phyloP scores from a whole-genome alignment of 768 basidiomycete genomes.

The Roridomyces roridus region DNA sequence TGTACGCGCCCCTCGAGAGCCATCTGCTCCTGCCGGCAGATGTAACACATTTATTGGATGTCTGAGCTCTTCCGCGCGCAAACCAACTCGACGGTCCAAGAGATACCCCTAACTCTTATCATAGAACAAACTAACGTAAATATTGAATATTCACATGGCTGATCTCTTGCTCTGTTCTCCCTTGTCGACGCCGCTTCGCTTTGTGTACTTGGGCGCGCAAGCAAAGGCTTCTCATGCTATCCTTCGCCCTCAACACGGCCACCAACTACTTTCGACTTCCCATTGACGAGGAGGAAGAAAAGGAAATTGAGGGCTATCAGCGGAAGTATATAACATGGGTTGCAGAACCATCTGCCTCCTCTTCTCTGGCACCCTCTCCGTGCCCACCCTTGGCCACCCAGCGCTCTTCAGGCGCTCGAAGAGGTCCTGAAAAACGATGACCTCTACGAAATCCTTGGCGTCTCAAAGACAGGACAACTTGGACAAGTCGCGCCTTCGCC shows the following conservation, averaged over 20 bases:
- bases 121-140: neutral
- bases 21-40: constrained; percentile 3
- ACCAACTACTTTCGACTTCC: constrained; percentile 70
- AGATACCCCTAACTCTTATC: no score
- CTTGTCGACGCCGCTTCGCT: no score
- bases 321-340: constrained; percentile 58
- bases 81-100: constrained; percentile 68
- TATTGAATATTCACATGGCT: neutral
- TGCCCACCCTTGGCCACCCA: constrained; percentile 16
- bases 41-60: constrained; percentile 33
- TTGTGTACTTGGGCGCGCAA: no score
- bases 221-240: no score
- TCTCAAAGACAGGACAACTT: constrained; percentile 53
- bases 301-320: constrained; percentile 50
- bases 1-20: constrained; percentile 33
- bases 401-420: constrained; percentile 45
- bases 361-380: constrained; percentile 17
- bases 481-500: constrained; percentile 68
- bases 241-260: constrained; percentile 44
- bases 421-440: constrained; percentile 67
- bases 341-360: constrained; percentile 42
- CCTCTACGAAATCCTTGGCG: constrained; percentile 77
- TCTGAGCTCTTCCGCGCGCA: constrained; percentile 52
- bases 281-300: constrained; percentile 61
- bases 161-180: neutral